A percentile compares a stretch with the other conserved stretches of the same genome.
phyloP scores from a whole-genome alignment of 352 stramenopile species.

The Globisporangium splendens region DNA sequence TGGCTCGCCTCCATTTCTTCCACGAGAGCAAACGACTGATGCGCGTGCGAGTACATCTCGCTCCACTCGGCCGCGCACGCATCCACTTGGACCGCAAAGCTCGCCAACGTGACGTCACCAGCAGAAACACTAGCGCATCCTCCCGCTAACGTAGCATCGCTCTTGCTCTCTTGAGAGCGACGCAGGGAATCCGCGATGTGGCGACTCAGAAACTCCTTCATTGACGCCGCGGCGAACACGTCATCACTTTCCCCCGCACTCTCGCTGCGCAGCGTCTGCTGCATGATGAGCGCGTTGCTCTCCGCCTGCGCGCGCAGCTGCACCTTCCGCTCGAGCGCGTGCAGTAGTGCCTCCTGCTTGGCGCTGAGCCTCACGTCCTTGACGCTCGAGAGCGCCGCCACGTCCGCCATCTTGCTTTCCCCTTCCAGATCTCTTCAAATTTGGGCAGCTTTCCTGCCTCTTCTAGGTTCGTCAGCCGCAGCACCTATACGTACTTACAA shows the following conservation, averaged over 20 bases:
- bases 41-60: conserved; percentile 45
- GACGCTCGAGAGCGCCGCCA: conserved; percentile 6
- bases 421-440: not conserved
- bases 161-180: not conserved
- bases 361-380: conserved; percentile 39
- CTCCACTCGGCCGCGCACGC: conserved; percentile 34
- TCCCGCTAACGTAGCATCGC: not conserved
- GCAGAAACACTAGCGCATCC: not conserved
- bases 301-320: conserved; percentile 51
- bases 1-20: conserved; percentile 83
- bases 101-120: conserved; percentile 21
- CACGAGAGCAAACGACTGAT: conserved; percentile 59
- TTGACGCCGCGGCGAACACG: conserved; percentile 16
- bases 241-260: not conserved
- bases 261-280: conserved; percentile 14
- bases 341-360: conserved; percentile 48
- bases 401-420: not conserved
- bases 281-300: conserved; percentile 35
- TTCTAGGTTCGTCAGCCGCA: no score
- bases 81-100: conserved; percentile 31
- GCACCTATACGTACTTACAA: no score
- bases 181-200: conserved; percentile 2
- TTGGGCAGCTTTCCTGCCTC: not conserved
- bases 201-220: conserved; percentile 40
- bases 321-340: conserved; percentile 52